Percentiles rank a stretch among this genome's conserved stretches.
These are phyloP conservation scores for Digitaria exilis DNA, from an alignment of 202 grass and related monocot genomes.

Conservation along the genomic window DNA sequence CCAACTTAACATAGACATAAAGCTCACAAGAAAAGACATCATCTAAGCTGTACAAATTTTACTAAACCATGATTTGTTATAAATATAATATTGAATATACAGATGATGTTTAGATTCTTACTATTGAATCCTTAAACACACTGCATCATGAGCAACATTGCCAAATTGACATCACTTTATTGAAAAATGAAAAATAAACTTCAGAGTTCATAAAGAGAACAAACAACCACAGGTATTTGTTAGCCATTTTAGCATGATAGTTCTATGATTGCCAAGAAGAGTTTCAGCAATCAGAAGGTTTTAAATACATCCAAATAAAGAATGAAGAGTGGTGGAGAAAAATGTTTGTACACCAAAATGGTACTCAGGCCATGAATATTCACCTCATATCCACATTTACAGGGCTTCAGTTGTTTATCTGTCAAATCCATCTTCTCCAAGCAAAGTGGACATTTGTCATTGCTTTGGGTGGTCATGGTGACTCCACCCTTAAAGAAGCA, in stretches of 20 bases:
- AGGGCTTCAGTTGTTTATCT: constrained; percentile 72
- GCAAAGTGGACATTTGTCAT: constrained; percentile 62
- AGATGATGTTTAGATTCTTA: not conserved
- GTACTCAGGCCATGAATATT: constrained; percentile 7
- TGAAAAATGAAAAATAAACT: not conserved
- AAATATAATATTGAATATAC: constrained; percentile 7
- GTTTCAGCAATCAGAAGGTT: not conserved
- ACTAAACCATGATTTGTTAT: constrained; percentile 5
- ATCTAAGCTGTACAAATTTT: constrained; percentile 32
- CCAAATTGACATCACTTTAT: not conserved
- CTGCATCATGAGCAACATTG: not conserved
- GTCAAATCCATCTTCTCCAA: constrained; percentile 62
- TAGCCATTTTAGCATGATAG: constrained; percentile 13
- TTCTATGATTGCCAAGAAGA: not conserved
- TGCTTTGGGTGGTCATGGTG: constrained; percentile 55
- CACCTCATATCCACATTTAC: constrained; percentile 82
- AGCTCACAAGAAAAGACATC: constrained; percentile 7
- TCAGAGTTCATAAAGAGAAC: not conserved
- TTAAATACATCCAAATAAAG: not conserved
- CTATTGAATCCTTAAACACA: constrained; percentile 10
- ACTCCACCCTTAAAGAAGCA: constrained; percentile 6
- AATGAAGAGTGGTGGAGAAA: not conserved
- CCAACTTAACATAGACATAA: constrained; percentile 6
- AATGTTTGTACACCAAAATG: constrained; percentile 18
- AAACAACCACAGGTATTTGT: constrained; percentile 5